Evolutionary conservation across 129 eudicot species (phyloP), one percentile per base, ranked within the genome.

Genomic region (Tanacetum coccineum): DNA sequence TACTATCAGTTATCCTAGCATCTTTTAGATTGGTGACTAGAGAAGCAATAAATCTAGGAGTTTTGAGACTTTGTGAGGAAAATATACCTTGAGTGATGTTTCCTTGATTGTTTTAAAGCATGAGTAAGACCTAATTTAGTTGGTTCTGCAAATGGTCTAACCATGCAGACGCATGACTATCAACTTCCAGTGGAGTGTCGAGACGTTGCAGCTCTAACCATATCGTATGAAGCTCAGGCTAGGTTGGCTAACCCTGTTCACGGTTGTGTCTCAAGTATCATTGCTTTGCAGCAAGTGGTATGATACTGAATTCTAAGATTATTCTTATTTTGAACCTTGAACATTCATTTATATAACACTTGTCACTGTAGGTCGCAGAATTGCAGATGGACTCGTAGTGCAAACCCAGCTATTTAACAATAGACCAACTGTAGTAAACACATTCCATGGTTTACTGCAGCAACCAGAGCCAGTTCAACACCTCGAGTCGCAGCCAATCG

Each of bases 201-300:
- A 14, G 80, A 70, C 48, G 86, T 82, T 54, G 97, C 97, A 0
- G 81, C 85, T 42, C 84, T 74, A 58, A 87, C 97, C 42, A 81
- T 91, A 3, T 80, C 76, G 1, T 91, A 87, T 65, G 97, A 91
- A 73, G 97, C 97, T 66, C 97, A 91, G 58, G 90, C 95, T 3
- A 74, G 97, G 81, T 77, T 91, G 72, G 81, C 93, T 3, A 93
- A 91, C 74, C 97, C 97, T 3, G 97, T 85, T 63, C 81, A 83
- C 58, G 97, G 97, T 49, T 91, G 97, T 67, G 89, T 84, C 21
- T 81, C 93, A 36, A 79, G 89, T n/a, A 77, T 91, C 58, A 74
- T 84, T 49, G 87, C 84, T 61, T 77, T 91, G 81, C 87, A 85
- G 55, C 84, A 82, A 73, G 93, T 82, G 90, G 97, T 84, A 62